Percentiles rank a stretch among this genome's conserved stretches.
phyloP scores from a whole-genome alignment of 805 yeast genomes.

The Candida vaughaniae region DNA sequence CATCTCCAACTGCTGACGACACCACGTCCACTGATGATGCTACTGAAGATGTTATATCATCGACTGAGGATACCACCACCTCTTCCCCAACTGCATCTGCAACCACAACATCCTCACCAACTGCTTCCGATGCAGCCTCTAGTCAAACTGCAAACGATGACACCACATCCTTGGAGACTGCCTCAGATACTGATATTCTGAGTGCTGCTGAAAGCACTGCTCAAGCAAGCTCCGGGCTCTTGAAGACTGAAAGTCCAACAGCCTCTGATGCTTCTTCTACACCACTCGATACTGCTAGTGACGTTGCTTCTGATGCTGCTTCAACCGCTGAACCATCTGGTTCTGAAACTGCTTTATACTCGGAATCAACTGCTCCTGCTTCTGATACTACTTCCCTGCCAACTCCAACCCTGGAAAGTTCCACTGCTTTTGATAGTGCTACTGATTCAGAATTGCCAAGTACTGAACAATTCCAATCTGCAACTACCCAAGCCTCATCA shows the following conservation, averaged over 20 bases:
- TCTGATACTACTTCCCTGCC: slow-evolving; percentile 3
- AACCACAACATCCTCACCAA: neutral
- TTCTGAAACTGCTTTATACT: neutral
- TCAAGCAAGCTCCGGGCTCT: too few relatives aligned
- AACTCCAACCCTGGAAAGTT: neutral
- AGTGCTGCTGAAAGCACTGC: too few relatives aligned
- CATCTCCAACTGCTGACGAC: slow-evolving; percentile 1
- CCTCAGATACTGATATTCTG: slow-evolving; percentile 3
- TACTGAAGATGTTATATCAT: neutral
- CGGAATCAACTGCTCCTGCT: slow-evolving; percentile 3
- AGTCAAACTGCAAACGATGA: neutral
- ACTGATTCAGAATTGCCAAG: too few relatives aligned
- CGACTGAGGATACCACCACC: slow-evolving; percentile 1
- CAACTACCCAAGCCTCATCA: too few relatives aligned
- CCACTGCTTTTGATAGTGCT: neutral
- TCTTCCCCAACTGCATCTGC: slow-evolving; percentile 1
- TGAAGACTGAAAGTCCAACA: neutral
- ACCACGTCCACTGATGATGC: neutral
- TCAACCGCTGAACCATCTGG: neutral
- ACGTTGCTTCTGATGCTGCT: neutral
- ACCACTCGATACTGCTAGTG: neutral
- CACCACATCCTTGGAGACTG: slow-evolving; percentile 3
- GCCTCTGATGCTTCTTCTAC: neutral
- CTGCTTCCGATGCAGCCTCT: neutral
- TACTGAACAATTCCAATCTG: too few relatives aligned